Base-by-base conservation (phyloP, 1,284 basidiomycete genomes). In the Pseudozyma thailandica region DNA sequence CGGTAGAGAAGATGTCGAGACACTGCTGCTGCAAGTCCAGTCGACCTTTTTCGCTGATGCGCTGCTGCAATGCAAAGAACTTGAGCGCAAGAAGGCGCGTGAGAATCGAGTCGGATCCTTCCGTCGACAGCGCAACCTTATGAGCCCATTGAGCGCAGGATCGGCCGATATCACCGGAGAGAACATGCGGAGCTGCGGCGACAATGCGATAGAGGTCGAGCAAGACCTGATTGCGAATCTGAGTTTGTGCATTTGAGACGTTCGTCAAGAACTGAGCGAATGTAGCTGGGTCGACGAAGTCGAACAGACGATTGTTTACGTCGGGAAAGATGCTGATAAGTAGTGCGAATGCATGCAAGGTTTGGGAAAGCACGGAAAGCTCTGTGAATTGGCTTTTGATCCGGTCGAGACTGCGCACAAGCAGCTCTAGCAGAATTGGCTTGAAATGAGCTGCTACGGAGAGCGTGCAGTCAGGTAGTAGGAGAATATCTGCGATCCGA, bases 391-490 rank as follows among this genome's bases (percentile, higher is more conserved):
- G 45, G 39, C 54, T 56, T 46, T 35, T 30, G 6, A 15, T 52
- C 62, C 28, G 50, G 9, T 72, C 54, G 26, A 83, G 44, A 47
- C 71, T 66, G 4, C 78, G 51, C 1, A 74, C 72, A 18, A 73
- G 60, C 6, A 85, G 64, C n/a, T 83, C 79, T 21, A 73, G 25
- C 16, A 81, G 72, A 13, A 83, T 16, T 3, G 83, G 80, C 26
- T 78, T 69, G 63, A 80, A 82, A 1, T 62, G 53, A 6, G 75
- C 53, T 15, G 79, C 72, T 16, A 83, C 70, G 9, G 51, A 49
- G 18, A 72, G 18, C 1, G 81, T 80, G 44, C 78, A 63, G 1
- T 51, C 44, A 0, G 79, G 78, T 15, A 68, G 55, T 42, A 83
- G 60, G 0, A 83, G 72, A 12, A 84, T 63, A 8, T 63, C 50